Conservation (phyloP, 176 grass and related monocot genomes). For the Typha latifolia region DNA sequence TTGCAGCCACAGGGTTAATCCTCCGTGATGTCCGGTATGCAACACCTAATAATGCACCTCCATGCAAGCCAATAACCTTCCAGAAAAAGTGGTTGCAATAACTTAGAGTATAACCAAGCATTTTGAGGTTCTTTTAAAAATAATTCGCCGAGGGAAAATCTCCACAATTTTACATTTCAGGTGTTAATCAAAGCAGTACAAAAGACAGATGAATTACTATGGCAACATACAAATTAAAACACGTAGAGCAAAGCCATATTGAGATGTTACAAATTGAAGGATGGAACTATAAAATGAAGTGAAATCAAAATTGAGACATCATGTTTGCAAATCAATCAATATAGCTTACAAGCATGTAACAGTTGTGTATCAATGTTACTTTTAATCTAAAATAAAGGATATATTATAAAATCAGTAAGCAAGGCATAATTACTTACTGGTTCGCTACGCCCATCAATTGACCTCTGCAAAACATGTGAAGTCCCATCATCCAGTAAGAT, state of each 20-base stretch:
- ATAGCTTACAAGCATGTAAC: not conserved
- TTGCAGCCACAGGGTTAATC: slow-evolving; percentile 81
- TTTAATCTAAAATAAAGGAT: not conserved
- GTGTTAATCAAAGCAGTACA: too few species aligned
- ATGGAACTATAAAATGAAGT: too few species aligned
- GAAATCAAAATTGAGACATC: too few species aligned
- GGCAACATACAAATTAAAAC: too few species aligned
- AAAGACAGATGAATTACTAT: too few species aligned
- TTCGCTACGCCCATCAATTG: slow-evolving; percentile 84
- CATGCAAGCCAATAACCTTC: slow-evolving; percentile 97
- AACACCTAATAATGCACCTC: slow-evolving; percentile 92
- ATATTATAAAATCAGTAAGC: not conserved
- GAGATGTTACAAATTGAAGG: too few species aligned
- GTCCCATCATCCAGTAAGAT: slow-evolving; percentile 97
- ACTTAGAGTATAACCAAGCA: not conserved
- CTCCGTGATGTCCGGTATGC: slow-evolving; percentile 89
- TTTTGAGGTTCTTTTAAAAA: not conserved
- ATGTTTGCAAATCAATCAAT: not conserved
- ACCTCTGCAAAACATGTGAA: slow-evolving; percentile 81
- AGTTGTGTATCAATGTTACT: too few species aligned
- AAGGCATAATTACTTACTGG: slow-evolving; percentile 45
- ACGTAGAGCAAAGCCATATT: too few species aligned
- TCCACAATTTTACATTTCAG: too few species aligned
- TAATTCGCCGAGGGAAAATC: not conserved
- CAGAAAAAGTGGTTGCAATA: slow-evolving; percentile 3